phyloP scores from a whole-genome alignment of 2,329 filamentous ascomycete species.

The Sphaerulina musiva region DNA sequence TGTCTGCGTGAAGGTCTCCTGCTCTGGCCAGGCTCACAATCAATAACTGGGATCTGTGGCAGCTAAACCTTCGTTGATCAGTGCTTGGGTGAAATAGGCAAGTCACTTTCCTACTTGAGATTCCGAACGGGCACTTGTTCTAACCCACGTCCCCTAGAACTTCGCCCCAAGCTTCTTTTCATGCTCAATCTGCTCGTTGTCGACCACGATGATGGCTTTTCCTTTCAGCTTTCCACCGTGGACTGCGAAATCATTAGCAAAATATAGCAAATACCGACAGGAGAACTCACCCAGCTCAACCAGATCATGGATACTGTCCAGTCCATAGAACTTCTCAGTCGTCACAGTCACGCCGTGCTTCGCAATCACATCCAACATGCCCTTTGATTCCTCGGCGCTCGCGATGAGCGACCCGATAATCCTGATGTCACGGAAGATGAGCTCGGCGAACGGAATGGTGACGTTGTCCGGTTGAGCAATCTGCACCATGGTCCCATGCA shows the following conservation, averaged over 20 bases:
- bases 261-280: neutral
- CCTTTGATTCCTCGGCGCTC: slow-evolving; percentile 30
- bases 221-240: slow-evolving; percentile 50
- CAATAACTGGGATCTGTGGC: too few species aligned
- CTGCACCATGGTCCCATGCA: slow-evolving; percentile 54
- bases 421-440: slow-evolving; percentile 50
- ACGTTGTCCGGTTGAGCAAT: slow-evolving; percentile 48
- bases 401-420: slow-evolving; percentile 41
- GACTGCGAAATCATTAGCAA: slow-evolving; percentile 26
- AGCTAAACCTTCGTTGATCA: neutral
- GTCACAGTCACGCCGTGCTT: slow-evolving; percentile 43
- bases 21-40: too few species aligned
- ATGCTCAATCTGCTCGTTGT: slow-evolving; percentile 43
- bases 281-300: slow-evolving; percentile 31
- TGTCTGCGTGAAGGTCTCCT: too few species aligned
- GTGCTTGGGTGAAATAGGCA: neutral
- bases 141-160: slow-evolving; percentile 18
- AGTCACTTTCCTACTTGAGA: neutral
- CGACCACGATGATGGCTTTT: slow-evolving; percentile 51
- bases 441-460: slow-evolving; percentile 40
- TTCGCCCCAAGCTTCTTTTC: slow-evolving; percentile 37
- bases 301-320: slow-evolving; percentile 48
- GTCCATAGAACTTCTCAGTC: slow-evolving; percentile 48
- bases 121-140: too few species aligned
- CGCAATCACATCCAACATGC: slow-evolving; percentile 33